phyloP scores from a whole-genome alignment of 2,329 filamentous ascomycete genomes.

The Diaporthe citriasiana region DNA sequence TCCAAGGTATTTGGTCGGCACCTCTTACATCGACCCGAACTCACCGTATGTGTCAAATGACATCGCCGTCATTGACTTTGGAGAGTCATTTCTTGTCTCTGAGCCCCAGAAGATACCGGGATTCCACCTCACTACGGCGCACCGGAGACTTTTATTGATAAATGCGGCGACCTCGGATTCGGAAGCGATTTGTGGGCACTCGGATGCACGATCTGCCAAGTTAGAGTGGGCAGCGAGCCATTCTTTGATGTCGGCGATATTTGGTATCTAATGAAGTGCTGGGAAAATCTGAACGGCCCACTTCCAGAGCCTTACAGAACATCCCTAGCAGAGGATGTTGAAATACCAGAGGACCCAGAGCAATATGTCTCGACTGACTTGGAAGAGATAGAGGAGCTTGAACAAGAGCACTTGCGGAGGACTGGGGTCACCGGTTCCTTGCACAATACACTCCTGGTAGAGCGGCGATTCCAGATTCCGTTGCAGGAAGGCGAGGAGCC shows the following conservation, averaged over 20 bases:
- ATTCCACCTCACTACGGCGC: background rate
- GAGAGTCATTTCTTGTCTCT: background rate
- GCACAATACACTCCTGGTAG: background rate
- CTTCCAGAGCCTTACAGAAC: slow-evolving; percentile 1
- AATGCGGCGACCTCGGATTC: background rate
- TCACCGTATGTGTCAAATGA: background rate
- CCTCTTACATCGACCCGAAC: background rate
- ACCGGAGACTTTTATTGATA: background rate
- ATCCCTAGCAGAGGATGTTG: background rate
- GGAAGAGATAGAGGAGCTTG: background rate
- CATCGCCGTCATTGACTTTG: background rate
- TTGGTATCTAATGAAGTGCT: background rate
- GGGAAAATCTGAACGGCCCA: background rate
- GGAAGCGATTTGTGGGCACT: slow-evolving; percentile 11
- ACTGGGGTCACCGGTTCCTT: background rate
- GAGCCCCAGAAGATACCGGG: background rate
- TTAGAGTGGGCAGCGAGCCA: background rate
- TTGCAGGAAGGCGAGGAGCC: background rate
- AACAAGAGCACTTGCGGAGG: background rate
- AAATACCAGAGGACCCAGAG: background rate
- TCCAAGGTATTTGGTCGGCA: background rate
- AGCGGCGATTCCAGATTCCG: slow-evolving; percentile 2
- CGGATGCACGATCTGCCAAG: background rate
- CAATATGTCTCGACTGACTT: background rate
- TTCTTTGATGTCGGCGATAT: background rate